These are phyloP conservation scores for Naganishia sp. DNA, from an alignment of 1,284 basidiomycete species.

Conservation along the genomic window DNA sequence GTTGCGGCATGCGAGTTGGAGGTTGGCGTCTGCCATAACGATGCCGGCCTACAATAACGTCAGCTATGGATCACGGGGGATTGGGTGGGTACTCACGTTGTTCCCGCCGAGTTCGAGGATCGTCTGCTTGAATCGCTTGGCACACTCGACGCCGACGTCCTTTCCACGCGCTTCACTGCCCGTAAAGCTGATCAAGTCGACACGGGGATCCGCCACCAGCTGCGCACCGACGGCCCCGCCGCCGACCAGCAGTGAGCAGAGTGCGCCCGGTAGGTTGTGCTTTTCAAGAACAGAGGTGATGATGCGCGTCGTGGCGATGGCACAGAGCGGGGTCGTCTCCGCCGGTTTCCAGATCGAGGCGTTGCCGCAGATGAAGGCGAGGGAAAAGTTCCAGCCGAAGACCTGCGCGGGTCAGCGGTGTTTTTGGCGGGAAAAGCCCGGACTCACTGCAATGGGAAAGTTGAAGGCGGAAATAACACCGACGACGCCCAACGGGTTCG, in stretches of 20 bases:
- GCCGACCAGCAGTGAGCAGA: constrained; percentile 78
- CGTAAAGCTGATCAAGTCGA: constrained; percentile 91
- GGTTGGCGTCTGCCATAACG: constrained; percentile 89
- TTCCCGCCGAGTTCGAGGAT: constrained; percentile 94
- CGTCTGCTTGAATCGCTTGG: constrained; percentile 76
- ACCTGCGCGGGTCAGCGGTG: constrained; percentile 15
- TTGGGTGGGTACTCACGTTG: constrained; percentile 59
- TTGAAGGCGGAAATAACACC: constrained; percentile 89
- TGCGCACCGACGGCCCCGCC: constrained; percentile 77
- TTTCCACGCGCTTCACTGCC: constrained; percentile 86
- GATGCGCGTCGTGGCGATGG: constrained; percentile 85
- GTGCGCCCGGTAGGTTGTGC: constrained; percentile 78
- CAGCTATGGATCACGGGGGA: not conserved
- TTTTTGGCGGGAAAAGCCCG: no score
- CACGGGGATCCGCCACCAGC: constrained; percentile 68
- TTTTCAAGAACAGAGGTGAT: constrained; percentile 75
- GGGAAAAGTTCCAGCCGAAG: constrained; percentile 87
- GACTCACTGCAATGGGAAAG: constrained; percentile 78
- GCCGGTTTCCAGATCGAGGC: constrained; percentile 94
- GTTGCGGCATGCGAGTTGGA: constrained; percentile 75
- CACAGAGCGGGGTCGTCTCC: constrained; percentile 79
- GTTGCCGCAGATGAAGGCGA: constrained; percentile 87
- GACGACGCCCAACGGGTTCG: constrained; percentile 90
- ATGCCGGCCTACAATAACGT: constrained; percentile 61
- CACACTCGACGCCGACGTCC: constrained; percentile 76